Evolutionary conservation across 2,329 filamentous ascomycete species (phyloP), one percentile per base, ranked within the genome.

Genomic region (Thermochaetoides dissita): DNA sequence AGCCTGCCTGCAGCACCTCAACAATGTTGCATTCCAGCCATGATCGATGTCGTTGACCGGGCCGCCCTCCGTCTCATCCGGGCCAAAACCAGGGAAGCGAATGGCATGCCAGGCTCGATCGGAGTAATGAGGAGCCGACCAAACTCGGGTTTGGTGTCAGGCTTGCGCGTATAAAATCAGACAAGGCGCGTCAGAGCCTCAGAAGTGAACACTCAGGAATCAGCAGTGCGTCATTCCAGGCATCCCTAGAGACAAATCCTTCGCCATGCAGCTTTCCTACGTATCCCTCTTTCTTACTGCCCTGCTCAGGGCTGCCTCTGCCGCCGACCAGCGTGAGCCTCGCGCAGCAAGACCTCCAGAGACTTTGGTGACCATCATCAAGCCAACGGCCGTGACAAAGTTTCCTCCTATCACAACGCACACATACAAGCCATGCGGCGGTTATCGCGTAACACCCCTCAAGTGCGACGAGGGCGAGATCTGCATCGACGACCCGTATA

Each of bases 401-500:
- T 28, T 10, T 12, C 34, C 43, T 11, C 40, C 42, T 28, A 40
- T 43, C 31, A 32, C 41, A 31, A 47, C 36, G 6, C 41, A 42
- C 8, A 49, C 40, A 10, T 55, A 53, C 41, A 36, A 42, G 37
- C 46, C 47, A 36, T 56, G 54, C 47, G 54, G 54, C 38, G 54
- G 54, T 5, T 48, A 49, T 42, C 49, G 51, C 34, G 30, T 44
- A 37, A 34, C 44, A 24, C 51, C 48, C n/a, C 29, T 44, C 32
- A 29, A 30, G 7, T 53, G 53, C 41, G 41, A 48, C 34, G 28
- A 38, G 6, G 51, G 42, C 12, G 39, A 50, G 39, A 44, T 53
- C 34, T 56, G 54, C 46, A 41, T 55, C 28, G 53, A 56, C 37
- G 50, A 55, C 39, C 53, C 54, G 4, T 46, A 47, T 6, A 24